Percentiles rank a stretch among this genome's conserved stretches.
phyloP scores from a whole-genome alignment of 2,329 filamentous ascomycete genomes.

The Ophiocordyceps robertsii region DNA sequence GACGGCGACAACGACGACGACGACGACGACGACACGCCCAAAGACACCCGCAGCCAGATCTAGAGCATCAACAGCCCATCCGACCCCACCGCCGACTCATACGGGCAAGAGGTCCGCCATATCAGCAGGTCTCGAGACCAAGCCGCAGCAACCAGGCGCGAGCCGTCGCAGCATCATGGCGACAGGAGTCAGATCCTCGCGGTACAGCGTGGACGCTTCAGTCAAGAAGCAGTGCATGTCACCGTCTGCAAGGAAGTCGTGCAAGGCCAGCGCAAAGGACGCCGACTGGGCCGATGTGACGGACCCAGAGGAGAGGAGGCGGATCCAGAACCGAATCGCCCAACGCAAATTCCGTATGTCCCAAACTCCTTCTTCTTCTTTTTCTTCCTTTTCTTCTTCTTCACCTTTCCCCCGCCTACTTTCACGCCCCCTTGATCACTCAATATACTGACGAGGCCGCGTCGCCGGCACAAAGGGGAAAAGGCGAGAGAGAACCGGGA shows the following conservation, averaged over 20 bases:
- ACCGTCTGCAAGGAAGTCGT: conserved; percentile 20
- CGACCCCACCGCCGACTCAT: background rate
- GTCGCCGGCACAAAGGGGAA: conserved; percentile 41
- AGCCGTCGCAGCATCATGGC: background rate
- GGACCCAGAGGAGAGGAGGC: conserved; percentile 57
- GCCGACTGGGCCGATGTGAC: conserved; percentile 59
- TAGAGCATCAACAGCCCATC: too few relatives aligned
- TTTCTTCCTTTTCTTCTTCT: too few relatives aligned
- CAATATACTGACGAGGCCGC: background rate
- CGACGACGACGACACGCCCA: too few relatives aligned
- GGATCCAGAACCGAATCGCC: conserved; percentile 64
- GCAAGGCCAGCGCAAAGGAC: conserved; percentile 27
- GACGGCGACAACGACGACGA: too few relatives aligned
- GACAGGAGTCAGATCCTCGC: conserved; percentile 5
- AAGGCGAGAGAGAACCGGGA: conserved; percentile 57
- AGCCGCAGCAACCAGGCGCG: background rate
- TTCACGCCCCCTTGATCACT: background rate
- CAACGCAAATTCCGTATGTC: conserved; percentile 62
- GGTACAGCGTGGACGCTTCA: conserved; percentile 9
- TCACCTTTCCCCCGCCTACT: too few relatives aligned
- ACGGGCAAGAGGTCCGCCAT: conserved; percentile 6
- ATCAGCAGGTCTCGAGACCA: background rate
- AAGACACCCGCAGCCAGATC: too few relatives aligned
- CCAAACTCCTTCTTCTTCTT: background rate
- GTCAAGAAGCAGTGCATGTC: conserved; percentile 15